A percentile compares a stretch with the other conserved stretches of the same genome.
Conservation (phyloP, 768 basidiomycete genomes). For the Baorangia bicolor region DNA sequence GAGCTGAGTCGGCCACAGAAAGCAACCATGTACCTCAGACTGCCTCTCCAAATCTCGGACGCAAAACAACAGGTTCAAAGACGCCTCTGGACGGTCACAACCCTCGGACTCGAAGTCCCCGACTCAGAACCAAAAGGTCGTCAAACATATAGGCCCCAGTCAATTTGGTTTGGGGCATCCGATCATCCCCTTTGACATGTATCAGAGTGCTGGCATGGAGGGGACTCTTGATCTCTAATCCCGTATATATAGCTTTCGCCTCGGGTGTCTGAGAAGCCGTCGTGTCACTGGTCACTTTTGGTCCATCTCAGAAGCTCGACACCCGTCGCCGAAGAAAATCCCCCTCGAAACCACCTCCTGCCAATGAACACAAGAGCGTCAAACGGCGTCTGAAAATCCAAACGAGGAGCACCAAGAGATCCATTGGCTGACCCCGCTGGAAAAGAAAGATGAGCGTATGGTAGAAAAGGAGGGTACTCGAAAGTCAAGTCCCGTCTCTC, state of each 20-base stretch:
- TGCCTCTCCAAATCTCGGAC: not conserved
- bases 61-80: not conserved
- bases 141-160: not conserved
- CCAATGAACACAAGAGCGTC: not conserved
- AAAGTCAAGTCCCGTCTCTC: not conserved
- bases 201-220: not conserved
- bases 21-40: no score
- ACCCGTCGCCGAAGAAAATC: not conserved
- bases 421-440: no score
- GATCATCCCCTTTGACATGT: not conserved
- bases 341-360: not conserved
- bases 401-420: not conserved
- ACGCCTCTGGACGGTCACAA: not conserved
- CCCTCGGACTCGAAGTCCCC: no score
- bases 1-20: not conserved
- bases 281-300: not conserved
- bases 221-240: not conserved
- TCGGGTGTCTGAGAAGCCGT: not conserved
- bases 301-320: no score
- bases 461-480: not conserved
- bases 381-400: not conserved
- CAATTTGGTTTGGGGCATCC: not conserved
- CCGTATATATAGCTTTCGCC: no score
- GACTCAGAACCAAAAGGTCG: not conserved
- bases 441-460: not conserved